phyloP scores from a whole-genome alignment of 306 rosid species.

The Sicyos baderoa region DNA sequence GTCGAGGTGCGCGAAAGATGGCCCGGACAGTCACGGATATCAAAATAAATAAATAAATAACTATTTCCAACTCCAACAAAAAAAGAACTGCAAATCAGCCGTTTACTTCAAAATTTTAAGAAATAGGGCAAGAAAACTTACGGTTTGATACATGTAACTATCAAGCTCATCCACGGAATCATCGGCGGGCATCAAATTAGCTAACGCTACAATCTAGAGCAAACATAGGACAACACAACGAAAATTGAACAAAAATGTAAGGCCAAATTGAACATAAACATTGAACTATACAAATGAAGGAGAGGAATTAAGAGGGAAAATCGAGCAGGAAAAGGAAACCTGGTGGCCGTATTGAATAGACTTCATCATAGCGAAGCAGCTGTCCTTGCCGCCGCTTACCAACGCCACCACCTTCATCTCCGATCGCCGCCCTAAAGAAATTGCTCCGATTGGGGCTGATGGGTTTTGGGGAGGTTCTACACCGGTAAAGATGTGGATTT shows the following conservation, averaged over 20 bases:
- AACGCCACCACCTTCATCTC: constrained; percentile 89
- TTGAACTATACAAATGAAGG: not conserved
- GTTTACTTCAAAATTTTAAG: not conserved
- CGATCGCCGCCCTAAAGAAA: not conserved
- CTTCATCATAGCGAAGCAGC: constrained; percentile 90
- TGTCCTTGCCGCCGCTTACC: constrained; percentile 94
- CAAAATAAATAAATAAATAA: too few relatives aligned
- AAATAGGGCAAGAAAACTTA: constrained; percentile 27
- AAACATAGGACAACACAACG: constrained; percentile 2
- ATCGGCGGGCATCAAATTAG: constrained; percentile 84
- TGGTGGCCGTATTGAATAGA: constrained; percentile 66
- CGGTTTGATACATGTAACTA: constrained; percentile 96
- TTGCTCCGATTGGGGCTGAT: not conserved
- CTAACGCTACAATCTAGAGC: constrained; percentile 79
- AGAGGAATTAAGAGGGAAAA: not conserved
- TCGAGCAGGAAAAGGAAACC: constrained; percentile 38
- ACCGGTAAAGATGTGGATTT: not conserved
- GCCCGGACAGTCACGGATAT: too few relatives aligned
- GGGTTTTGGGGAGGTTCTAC: not conserved
- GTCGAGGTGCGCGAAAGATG: too few relatives aligned
- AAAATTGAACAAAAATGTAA: too few relatives aligned
- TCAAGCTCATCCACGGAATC: constrained; percentile 90
- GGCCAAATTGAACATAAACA: too few relatives aligned
- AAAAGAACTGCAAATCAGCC: constrained; percentile 8
- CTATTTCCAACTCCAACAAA: not conserved